Evolutionary conservation across 139 green algal species (phyloP).

Genomic region (Chlamydomonas schloesseri): DNA sequence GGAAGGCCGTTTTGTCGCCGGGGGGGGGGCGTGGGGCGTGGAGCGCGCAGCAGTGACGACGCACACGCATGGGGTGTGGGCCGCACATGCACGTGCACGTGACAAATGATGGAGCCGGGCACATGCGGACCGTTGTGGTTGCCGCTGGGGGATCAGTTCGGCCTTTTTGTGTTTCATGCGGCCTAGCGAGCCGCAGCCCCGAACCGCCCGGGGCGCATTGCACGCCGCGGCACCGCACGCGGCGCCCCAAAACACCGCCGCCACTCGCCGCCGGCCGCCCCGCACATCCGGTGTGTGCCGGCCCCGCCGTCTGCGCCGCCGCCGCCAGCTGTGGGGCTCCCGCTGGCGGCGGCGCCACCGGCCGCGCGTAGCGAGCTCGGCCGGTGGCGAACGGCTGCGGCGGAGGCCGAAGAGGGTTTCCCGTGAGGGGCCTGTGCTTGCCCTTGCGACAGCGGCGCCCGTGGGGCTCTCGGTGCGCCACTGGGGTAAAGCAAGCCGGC

Average conservation of each 20-base stretch:
- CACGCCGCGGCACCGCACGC: too few relatives aligned
- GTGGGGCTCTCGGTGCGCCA: neutral
- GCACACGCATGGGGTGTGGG: too few relatives aligned
- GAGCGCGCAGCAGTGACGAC: too few relatives aligned
- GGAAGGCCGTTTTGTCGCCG: too few relatives aligned
- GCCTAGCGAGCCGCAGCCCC: too few relatives aligned
- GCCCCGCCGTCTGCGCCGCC: neutral
- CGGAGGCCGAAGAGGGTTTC: too few relatives aligned
- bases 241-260: neutral
- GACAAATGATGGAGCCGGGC: neutral
- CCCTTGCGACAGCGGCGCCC: conserved; percentile 36
- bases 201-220: neutral
- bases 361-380: neutral
- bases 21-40: too few relatives aligned
- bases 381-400: too few relatives aligned
- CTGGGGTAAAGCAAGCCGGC: conserved; percentile 20
- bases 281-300: too few relatives aligned
- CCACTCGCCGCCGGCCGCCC: neutral
- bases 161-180: conserved; percentile 26
- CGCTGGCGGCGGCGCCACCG: neutral
- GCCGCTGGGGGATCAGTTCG: conserved; percentile 33
- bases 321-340: conserved; percentile 13
- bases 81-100: neutral
- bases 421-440: conserved; percentile 10
- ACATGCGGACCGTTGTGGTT: too few relatives aligned